These are phyloP conservation scores for Tuber magnatum DNA, from an alignment of 495 filamentous ascomycete genomes.

Conservation along the genomic window DNA sequence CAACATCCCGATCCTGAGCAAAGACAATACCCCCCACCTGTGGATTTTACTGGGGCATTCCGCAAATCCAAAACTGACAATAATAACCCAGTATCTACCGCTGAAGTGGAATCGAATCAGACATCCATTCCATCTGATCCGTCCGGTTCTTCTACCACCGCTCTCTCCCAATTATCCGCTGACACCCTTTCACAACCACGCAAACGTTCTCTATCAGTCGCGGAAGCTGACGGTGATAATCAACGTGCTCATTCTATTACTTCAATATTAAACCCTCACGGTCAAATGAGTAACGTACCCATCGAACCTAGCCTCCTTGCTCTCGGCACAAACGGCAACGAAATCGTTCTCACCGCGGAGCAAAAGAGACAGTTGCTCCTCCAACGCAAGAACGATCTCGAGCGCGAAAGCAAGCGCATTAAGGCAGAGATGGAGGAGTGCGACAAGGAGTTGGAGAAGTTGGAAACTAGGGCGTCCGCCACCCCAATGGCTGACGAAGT, in stretches of 20 bases:
- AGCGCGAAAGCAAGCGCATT: slow-evolving; percentile 37
- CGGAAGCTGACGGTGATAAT: slow-evolving; percentile 45
- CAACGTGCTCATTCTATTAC: slow-evolving; percentile 71
- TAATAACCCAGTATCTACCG: neutral
- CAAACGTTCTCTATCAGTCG: slow-evolving; percentile 61
- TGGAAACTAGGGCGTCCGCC: neutral
- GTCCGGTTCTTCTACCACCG: neutral
- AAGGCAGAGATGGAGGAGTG: slow-evolving; percentile 37
- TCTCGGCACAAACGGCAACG: slow-evolving; percentile 35
- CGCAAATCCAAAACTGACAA: slow-evolving; percentile 5
- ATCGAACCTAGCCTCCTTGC: slow-evolving; percentile 48
- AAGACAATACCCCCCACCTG: slow-evolving; percentile 35
- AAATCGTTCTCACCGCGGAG: slow-evolving; percentile 22
- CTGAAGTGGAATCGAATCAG: neutral
- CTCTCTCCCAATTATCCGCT: neutral
- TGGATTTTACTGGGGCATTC: slow-evolving; percentile 36
- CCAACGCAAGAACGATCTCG: slow-evolving; percentile 41
- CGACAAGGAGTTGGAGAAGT: slow-evolving; percentile 30
- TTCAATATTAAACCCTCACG: slow-evolving; percentile 65
- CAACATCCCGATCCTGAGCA: slow-evolving; percentile 21
- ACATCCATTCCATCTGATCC: neutral
- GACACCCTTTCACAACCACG: slow-evolving; percentile 50
- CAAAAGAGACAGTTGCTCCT: slow-evolving; percentile 40
- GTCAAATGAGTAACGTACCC: slow-evolving; percentile 45
- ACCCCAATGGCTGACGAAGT: neutral